Conservation (phyloP, 768 basidiomycete species). For the Lentinula guzmanii region DNA sequence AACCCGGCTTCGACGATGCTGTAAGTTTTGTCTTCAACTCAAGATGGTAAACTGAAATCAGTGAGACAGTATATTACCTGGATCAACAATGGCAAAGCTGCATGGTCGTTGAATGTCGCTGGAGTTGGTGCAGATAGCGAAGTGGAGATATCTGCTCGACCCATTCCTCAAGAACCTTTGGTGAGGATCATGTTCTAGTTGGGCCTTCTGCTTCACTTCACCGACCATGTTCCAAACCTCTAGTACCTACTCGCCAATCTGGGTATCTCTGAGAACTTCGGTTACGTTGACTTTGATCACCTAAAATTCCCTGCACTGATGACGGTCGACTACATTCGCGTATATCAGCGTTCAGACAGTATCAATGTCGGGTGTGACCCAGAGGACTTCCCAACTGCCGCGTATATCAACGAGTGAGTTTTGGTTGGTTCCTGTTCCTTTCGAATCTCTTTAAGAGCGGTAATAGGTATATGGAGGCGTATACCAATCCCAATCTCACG, state of each 20-base stretch:
- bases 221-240: neutral
- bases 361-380: constrained; percentile 69
- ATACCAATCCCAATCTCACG: constrained; percentile 37
- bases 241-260: constrained; percentile 69
- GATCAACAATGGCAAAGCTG: constrained; percentile 49
- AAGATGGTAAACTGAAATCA: constrained; percentile 27
- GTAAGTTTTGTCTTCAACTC: constrained; percentile 23
- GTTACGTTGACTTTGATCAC: constrained; percentile 51
- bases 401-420: constrained; percentile 25
- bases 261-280: constrained; percentile 67
- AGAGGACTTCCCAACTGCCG: constrained; percentile 59
- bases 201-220: constrained; percentile 11
- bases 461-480: constrained; percentile 30
- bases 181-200: constrained; percentile 22
- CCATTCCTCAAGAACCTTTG: constrained; percentile 70
- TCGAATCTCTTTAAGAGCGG: neutral
- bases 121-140: constrained; percentile 45
- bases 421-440: neutral
- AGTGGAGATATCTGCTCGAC: constrained; percentile 50
- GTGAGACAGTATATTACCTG: constrained; percentile 54
- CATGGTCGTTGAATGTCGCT: constrained; percentile 50
- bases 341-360: constrained; percentile 52
- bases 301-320: constrained; percentile 54
- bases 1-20: constrained; percentile 34
- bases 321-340: constrained; percentile 78